phyloP scores from a whole-genome alignment of 2,329 filamentous ascomycete genomes.

The Colletotrichum melonis region DNA sequence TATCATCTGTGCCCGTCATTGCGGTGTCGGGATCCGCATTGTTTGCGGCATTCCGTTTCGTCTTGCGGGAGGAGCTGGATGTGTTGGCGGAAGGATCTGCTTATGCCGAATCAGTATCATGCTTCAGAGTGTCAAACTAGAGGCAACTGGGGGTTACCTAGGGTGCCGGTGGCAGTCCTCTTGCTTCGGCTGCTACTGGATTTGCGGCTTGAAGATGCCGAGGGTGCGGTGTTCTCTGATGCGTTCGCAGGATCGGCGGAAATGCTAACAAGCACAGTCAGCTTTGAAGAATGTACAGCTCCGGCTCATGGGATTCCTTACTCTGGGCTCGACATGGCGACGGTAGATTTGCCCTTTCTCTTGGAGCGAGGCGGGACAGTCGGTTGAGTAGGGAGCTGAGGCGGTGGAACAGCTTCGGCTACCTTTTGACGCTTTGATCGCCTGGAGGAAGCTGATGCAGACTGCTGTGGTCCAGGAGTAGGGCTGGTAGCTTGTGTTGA shows the following conservation, averaged over 20 bases:
- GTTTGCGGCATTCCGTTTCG: constrained; percentile 63
- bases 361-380: constrained; percentile 55
- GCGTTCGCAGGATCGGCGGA: constrained; percentile 74
- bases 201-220: constrained; percentile 77
- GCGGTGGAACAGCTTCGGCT: constrained; percentile 56
- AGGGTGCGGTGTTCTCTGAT: constrained; percentile 63
- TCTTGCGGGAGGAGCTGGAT: constrained; percentile 55
- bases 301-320: constrained; percentile 53
- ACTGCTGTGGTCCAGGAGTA: constrained; percentile 37
- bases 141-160: constrained; percentile 46
- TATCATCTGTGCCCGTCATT: constrained; percentile 78
- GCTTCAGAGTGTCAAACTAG: not conserved
- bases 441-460: constrained; percentile 56
- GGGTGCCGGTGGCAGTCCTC: constrained; percentile 64
- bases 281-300: not conserved
- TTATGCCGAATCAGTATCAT: not conserved
- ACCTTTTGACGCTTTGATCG: constrained; percentile 80
- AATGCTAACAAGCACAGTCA: constrained; percentile 51
- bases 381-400: constrained; percentile 38
- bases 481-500: constrained; percentile 64
- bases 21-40: constrained; percentile 72
- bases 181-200: constrained; percentile 77
- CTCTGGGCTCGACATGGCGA: constrained; percentile 80
- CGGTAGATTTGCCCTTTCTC: constrained; percentile 69
- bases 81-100: constrained; percentile 50